Evolutionary conservation across 208 protist genomes (phyloP).

Genomic region (Porcisia deanei): DNA sequence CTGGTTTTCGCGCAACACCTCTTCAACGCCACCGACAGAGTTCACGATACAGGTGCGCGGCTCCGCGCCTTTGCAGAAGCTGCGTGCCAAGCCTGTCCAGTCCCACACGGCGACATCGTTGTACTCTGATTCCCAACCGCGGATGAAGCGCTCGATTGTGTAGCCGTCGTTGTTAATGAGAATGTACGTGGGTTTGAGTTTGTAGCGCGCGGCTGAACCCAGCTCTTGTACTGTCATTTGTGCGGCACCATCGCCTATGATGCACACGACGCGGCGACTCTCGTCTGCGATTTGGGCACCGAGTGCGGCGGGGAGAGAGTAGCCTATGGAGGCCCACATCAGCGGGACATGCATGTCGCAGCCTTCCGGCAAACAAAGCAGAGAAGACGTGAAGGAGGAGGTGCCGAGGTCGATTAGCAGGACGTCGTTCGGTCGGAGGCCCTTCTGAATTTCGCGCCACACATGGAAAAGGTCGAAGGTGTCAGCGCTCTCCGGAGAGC

Average conservation of each 20-base stretch:
- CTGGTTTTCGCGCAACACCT: conserved; percentile 27
- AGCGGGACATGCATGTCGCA: conserved; percentile 31
- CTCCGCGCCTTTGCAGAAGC: conserved; percentile 25
- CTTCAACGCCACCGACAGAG: conserved; percentile 23
- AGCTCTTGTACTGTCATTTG: conserved; percentile 69
- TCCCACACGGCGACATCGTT: conserved; percentile 53
- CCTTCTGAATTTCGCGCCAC: conserved; percentile 50
- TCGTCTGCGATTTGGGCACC: conserved; percentile 48
- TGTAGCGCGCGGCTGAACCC: conserved; percentile 26
- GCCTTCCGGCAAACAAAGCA: conserved; percentile 40
- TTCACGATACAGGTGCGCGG: conserved; percentile 30
- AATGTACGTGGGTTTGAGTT: conserved; percentile 30
- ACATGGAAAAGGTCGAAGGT: conserved; percentile 41
- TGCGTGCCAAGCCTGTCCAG: conserved; percentile 35
- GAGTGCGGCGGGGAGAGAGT: conserved; percentile 47
- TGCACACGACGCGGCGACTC: conserved; percentile 45
- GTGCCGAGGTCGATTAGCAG: conserved; percentile 56
- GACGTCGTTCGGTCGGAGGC: conserved; percentile 42
- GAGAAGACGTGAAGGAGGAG: conserved; percentile 38
- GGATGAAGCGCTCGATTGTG: conserved; percentile 60
- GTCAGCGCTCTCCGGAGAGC: conserved; percentile 7
- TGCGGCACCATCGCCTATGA: conserved; percentile 52
- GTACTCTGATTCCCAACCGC: conserved; percentile 39
- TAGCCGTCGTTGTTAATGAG: conserved; percentile 65
- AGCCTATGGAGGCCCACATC: conserved; percentile 64